Base-by-base conservation (phyloP, 768 basidiomycete species). In the Leccinellum luteum region DNA sequence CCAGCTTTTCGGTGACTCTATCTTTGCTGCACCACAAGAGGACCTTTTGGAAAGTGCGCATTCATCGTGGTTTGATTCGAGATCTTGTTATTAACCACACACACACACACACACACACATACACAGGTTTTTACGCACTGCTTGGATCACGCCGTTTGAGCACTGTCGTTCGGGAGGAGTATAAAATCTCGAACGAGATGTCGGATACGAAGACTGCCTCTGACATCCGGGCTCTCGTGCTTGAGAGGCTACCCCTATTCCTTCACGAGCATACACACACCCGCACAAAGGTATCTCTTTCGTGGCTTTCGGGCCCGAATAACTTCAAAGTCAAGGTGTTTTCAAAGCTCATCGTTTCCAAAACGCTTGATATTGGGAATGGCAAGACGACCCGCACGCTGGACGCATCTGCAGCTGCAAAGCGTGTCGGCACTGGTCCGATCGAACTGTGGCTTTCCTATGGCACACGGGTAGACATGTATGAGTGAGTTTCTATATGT, bases 241-340 rank as follows among this genome's bases (percentile, higher is more conserved):
- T 96, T 27, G 90, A 98, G 72, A 78, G 95, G 31, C 75, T 97
- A 19, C 92, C 95, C 0, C 75, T 99, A 30, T 98, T 98, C 76
- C 78, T 98, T 5, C 89, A 96, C 52, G 96, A 98, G 65, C 90
- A 94, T 55, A 84, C 82, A 1, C 87, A 89, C 68, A 75, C 86
- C 0, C 79, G 78, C 21, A 83, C 85, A 0, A 76, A 76, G 35
- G 80, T 91, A 9, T 78, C 87, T 1, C 82, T 81, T 59, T 78
- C 76, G 44, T 92, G 90, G 90, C 73, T 92, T 28, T 84, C 79
- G 19, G 75, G 78, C 4, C 75, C 79, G 5, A 74, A 76, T 28
- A 87, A 92, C 64, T 90, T 92, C 65, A 72, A 84, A 32, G 90
- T 91, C 59, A 86, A 79, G 63, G 79, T 79, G 7, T 92, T 83